Base-by-base conservation (phyloP, 345 rosid genomes). In the Psidium friedrichsthalianum region DNA sequence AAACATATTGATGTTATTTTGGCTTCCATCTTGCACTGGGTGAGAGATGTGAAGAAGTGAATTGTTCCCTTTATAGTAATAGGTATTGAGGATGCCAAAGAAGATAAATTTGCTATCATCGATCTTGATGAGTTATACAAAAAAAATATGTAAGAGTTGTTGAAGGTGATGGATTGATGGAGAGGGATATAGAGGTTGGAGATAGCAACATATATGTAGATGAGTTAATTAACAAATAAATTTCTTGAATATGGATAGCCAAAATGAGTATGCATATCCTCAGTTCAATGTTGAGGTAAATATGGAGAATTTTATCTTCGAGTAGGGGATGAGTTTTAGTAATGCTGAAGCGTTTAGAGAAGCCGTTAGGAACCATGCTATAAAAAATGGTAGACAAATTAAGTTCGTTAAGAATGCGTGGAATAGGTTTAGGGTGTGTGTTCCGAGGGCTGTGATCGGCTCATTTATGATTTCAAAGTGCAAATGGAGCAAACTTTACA, bases 191-290 rank as follows among this genome's bases (percentile, higher is more conserved):
- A 3, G 29, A 57, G 29, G 29, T 57, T 24, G 29, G 14, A 57
- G 27, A 57, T 52, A 14, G 2, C 54, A 52, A 6, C 61, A 25
- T 57, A 14, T 25, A 57, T 0, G 29, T 56, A 56, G n/a, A 56
- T 56, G n/a, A 3, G n/a, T 22, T 56, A 56, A 24, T 0, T 56
- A 0, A 56, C 4, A 22, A 22, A 4, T 22, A 22, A 0, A 56
- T 22, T 56, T 56, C n/a, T 22, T 56, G 5, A 56, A 56, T 56
- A 56, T 56, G n/a, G 0, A 56, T 56, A 24, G 1, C 10, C n/a
- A 56, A 56, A 56, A 8, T 40, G 42, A 40, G 42, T 40, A 40
- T 5, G 5, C 42, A 40, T 5, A 40, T 40, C 42, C 42, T 40
- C 42, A 40, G 42, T 40, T 40, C 42, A 40, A 40, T 40, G 42